phyloP scores from a whole-genome alignment of 2,329 filamentous ascomycete species.

The Diplodia intermedia region DNA sequence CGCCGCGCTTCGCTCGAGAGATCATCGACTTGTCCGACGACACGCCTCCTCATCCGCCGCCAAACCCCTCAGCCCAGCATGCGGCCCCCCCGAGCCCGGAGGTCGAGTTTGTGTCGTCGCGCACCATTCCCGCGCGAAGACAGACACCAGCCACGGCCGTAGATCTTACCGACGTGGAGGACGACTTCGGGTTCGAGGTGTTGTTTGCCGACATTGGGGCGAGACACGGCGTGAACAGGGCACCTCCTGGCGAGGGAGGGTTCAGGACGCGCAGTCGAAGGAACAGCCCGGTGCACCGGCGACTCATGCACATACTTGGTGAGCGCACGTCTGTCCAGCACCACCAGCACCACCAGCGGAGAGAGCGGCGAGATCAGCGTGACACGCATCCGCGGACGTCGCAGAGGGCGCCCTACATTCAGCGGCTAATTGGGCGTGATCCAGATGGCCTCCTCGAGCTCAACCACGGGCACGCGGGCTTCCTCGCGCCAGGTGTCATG shows the following conservation, averaged over 20 bases:
- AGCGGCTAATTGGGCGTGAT: conserved; percentile 24
- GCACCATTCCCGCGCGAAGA: conserved; percentile 2
- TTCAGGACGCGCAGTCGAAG: conserved; percentile 23
- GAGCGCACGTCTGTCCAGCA: conserved; percentile 28
- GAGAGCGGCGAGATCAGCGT: conserved; percentile 18
- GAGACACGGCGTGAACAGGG: conserved; percentile 18
- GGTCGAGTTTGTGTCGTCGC: conserved; percentile 56
- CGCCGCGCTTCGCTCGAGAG: conserved; percentile 52
- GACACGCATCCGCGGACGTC: conserved; percentile 4
- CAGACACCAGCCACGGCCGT: conserved; percentile 7
- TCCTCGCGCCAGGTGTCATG: conserved; percentile 34
- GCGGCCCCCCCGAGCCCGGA: conserved; percentile 52
- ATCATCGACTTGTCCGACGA: conserved; percentile 55
- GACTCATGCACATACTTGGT: conserved; percentile 25
- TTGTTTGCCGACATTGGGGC: conserved; percentile 7
- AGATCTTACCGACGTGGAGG: conserved; percentile 31
- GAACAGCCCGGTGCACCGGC: conserved; percentile 10
- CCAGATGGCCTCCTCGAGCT: conserved; percentile 24
- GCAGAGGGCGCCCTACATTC: conserved; percentile 12
- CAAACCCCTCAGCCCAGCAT: conserved; percentile 33
- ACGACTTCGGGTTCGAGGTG: conserved; percentile 16
- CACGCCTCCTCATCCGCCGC: conserved; percentile 37
- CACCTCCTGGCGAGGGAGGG: conserved; percentile 23
- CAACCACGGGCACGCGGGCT: not conserved
- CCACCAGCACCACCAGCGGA: conserved; percentile 18